phyloP scores from a whole-genome alignment of 192 early-diverging fungal genomes.

The Diversispora epigaea region DNA sequence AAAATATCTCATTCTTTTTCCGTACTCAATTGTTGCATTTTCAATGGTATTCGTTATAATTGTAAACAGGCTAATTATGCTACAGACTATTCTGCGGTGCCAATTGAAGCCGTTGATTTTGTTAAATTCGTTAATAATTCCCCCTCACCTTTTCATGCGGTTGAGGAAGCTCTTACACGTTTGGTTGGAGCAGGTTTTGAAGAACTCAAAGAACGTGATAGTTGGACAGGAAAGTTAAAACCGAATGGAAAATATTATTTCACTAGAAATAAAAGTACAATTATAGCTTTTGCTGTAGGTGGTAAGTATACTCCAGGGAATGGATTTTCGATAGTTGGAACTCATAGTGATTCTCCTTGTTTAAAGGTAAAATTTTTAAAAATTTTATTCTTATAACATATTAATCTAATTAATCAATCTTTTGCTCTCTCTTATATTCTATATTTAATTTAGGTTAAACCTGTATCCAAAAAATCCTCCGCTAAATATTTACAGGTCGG shows the following conservation, averaged over 20 bases:
- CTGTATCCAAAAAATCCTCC: slow-evolving; percentile 87
- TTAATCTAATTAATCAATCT: not conserved
- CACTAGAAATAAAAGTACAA: slow-evolving; percentile 85
- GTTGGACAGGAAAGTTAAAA: slow-evolving; percentile 71
- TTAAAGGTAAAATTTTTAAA: slow-evolving; percentile 76
- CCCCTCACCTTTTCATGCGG: slow-evolving; percentile 96
- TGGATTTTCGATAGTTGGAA: slow-evolving; percentile 88
- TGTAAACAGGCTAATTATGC: too few species aligned
- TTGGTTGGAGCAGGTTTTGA: slow-evolving; percentile 78
- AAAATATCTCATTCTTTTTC: too few species aligned
- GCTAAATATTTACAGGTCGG: slow-evolving; percentile 88
- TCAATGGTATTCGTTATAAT: too few species aligned
- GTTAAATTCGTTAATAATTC: slow-evolving; percentile 88
- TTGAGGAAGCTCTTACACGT: slow-evolving; percentile 71
- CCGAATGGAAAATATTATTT: slow-evolving; percentile 93
- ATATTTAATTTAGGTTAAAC: slow-evolving; percentile 37
- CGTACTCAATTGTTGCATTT: too few species aligned
- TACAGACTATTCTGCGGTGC: not conserved
- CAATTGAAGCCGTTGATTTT: slow-evolving; percentile 58
- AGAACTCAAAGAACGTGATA: slow-evolving; percentile 87
- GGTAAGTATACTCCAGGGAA: slow-evolving; percentile 80
- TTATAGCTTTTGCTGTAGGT: slow-evolving; percentile 94
- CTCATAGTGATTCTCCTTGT: slow-evolving; percentile 97
- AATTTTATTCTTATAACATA: not conserved
- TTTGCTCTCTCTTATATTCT: not conserved